Evolutionary conservation across 2,329 filamentous ascomycete species (phyloP).

Genomic region (Colletotrichum tamarilloi): DNA sequence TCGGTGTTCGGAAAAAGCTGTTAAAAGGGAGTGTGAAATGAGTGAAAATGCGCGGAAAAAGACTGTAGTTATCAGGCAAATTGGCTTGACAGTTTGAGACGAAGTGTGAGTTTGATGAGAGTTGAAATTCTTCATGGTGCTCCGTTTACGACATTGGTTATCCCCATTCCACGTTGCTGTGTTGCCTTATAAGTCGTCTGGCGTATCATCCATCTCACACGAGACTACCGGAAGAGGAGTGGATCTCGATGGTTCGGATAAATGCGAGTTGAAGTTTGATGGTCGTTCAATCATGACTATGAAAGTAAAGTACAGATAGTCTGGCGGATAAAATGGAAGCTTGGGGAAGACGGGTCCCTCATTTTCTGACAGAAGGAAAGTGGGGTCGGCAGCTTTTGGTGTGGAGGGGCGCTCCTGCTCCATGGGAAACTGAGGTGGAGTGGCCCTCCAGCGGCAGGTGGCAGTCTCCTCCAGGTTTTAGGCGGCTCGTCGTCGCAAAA

Average conservation of each 20-base stretch:
- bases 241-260: slow-evolving; percentile 1
- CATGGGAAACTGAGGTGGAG: not conserved
- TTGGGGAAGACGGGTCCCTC: not conserved
- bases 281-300: not conserved
- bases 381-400: not conserved
- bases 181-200: not conserved
- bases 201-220: not conserved
- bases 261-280: not conserved
- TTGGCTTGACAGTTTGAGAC: not conserved
- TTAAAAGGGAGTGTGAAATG: not conserved
- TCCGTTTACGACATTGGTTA: not conserved
- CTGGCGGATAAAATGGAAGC: not conserved
- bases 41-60: not conserved
- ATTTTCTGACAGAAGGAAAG: not conserved
- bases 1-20: slow-evolving; percentile 15
- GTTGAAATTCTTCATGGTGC: not conserved
- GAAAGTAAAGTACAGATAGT: not conserved
- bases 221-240: not conserved
- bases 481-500: slow-evolving; percentile 13
- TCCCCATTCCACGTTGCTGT: not conserved
- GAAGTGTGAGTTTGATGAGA: not conserved
- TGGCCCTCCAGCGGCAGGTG: not conserved
- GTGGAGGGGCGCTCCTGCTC: not conserved
- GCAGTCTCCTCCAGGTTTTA: not conserved
- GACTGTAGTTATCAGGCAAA: not conserved